These are phyloP conservation scores for Cadophora malorum DNA, from an alignment of 2,329 filamentous ascomycete genomes.

Conservation along the genomic window DNA sequence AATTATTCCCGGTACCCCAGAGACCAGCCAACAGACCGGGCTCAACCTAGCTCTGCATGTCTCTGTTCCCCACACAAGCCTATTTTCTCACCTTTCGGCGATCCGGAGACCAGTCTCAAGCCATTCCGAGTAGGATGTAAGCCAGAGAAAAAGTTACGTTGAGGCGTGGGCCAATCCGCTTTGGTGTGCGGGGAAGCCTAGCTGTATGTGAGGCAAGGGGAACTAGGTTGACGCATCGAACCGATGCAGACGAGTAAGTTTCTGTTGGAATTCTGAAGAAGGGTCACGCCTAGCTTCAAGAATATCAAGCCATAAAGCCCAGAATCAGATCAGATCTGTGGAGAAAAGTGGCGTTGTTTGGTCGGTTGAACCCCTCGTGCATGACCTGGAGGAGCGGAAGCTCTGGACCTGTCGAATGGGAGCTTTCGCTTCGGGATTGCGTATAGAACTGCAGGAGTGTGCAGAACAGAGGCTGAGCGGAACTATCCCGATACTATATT, in stretches of 20 bases:
- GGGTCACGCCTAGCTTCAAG: background rate
- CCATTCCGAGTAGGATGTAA: background rate
- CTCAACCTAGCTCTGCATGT: slow-evolving; percentile 3
- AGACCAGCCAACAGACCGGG: background rate
- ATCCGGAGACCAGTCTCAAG: slow-evolving; percentile 7
- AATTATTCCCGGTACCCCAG: slow-evolving; percentile 12
- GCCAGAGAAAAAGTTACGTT: background rate
- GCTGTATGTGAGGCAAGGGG: background rate
- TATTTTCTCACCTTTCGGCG: background rate
- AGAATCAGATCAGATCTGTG: slow-evolving; percentile 13
- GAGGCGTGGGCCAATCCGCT: background rate
- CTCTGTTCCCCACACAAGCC: background rate
- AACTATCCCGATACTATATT: background rate
- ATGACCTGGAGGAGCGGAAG: slow-evolving; percentile 15
- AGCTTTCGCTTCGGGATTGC: background rate
- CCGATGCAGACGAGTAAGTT: background rate
- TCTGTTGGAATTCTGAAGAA: background rate
- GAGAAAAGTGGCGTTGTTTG: slow-evolving; percentile 3
- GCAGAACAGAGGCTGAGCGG: slow-evolving; percentile 10
- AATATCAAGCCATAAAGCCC: background rate
- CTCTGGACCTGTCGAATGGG: slow-evolving; percentile 14
- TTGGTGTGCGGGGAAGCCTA: background rate
- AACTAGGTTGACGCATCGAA: slow-evolving; percentile 9
- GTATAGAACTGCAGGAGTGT: background rate
- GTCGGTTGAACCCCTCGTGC: background rate